Conservation (phyloP, 768 basidiomycete species). For the Termitomyces eurrhizus region DNA sequence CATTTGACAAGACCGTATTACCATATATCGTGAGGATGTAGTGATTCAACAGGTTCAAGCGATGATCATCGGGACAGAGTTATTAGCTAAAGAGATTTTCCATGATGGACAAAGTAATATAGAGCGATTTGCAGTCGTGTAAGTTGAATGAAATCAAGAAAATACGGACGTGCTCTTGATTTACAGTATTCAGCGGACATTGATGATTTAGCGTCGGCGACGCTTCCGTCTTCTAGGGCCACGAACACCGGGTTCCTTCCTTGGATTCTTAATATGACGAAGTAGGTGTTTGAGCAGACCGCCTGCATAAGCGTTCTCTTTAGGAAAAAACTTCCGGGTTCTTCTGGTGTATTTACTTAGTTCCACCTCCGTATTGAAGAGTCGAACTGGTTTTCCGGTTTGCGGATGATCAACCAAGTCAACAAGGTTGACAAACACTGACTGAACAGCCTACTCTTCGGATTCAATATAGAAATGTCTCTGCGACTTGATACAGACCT, state of each 20-base stretch:
- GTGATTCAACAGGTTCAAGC: background rate
- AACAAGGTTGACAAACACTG: slow-evolving; percentile 35
- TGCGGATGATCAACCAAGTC: slow-evolving; percentile 28
- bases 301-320: slow-evolving; percentile 24
- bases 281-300: slow-evolving; percentile 28
- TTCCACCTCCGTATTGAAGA: slow-evolving; percentile 22
- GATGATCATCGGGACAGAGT: background rate
- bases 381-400: slow-evolving; percentile 5
- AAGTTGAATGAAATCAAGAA: background rate
- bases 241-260: background rate
- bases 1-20: background rate
- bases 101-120: no score
- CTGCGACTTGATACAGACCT: slow-evolving; percentile 12
- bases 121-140: background rate
- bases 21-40: background rate
- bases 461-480: background rate
- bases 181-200: background rate
- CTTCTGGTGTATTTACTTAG: slow-evolving; percentile 28
- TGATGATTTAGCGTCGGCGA: background rate
- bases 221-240: background rate
- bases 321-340: slow-evolving; percentile 28
- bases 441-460: slow-evolving; percentile 20
- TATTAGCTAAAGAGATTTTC: background rate
- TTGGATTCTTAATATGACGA: slow-evolving; percentile 23
- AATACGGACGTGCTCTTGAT: background rate